Conservation (phyloP, 805 yeast genomes). For the Wickerhamomyces tratensis region DNA sequence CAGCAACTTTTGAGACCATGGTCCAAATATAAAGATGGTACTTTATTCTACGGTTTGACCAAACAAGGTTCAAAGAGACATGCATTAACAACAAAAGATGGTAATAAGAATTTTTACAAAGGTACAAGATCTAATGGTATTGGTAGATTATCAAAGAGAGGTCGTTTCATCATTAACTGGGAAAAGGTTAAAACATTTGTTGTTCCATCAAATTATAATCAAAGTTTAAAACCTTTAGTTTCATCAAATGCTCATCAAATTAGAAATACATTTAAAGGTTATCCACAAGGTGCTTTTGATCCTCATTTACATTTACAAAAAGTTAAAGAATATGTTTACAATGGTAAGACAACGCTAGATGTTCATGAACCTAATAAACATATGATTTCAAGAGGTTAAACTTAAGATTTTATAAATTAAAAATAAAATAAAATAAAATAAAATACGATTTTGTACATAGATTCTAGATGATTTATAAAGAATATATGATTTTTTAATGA, state of each 20-base stretch:
- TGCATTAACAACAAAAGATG: constrained; percentile 83
- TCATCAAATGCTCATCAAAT: constrained; percentile 66
- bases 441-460: too few relatives aligned
- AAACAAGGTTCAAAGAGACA: constrained; percentile 78
- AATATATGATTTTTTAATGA: too few relatives aligned
- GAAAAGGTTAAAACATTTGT: constrained; percentile 83
- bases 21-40: constrained; percentile 78
- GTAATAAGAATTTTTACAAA: constrained; percentile 88
- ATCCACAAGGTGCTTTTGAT: constrained; percentile 60
- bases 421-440: too few relatives aligned
- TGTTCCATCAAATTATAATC: constrained; percentile 46
- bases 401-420: too few relatives aligned
- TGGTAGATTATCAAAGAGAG: constrained; percentile 69
- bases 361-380: constrained; percentile 11
- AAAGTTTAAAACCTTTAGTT: constrained; percentile 63
- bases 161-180: constrained; percentile 75
- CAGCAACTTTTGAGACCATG: constrained; percentile 71
- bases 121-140: constrained; percentile 95
- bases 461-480: too few relatives aligned
- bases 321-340: constrained; percentile 63
- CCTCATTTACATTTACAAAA: constrained; percentile 64
- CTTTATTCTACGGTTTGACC: constrained; percentile 69
- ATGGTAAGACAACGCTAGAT: constrained; percentile 46
- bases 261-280: constrained; percentile 61
- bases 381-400: constrained; percentile 22